Percentiles rank a stretch among this genome's conserved stretches.
phyloP scores from a whole-genome alignment of 306 rosid species.

The Ochetophila trinervis region DNA sequence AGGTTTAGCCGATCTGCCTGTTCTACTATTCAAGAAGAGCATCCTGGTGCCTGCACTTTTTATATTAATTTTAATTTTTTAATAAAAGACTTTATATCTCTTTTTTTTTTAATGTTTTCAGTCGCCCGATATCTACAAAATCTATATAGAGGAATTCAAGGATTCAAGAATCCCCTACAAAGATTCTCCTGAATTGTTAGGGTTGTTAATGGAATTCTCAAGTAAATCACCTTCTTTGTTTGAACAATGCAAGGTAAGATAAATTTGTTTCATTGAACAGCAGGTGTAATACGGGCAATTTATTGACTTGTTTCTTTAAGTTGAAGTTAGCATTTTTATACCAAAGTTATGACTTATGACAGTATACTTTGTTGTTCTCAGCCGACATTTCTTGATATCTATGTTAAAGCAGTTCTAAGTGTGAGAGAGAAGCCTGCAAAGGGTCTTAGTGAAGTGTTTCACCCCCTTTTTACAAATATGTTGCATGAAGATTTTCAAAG shows the following conservation, averaged over 20 bases:
- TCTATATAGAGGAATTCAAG: conserved; percentile 66
- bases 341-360: conserved; percentile 11
- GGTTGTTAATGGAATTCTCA: conserved; percentile 72
- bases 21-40: not conserved
- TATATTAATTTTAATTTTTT: conserved; percentile 10
- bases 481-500: conserved; percentile 77
- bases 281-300: conserved; percentile 2
- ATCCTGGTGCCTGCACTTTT: not conserved
- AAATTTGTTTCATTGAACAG: not conserved
- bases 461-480: conserved; percentile 66
- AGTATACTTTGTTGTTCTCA: conserved; percentile 32
- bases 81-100: not conserved
- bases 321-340: conserved; percentile 16
- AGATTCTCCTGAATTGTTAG: conserved; percentile 68
- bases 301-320: not conserved
- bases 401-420: conserved; percentile 70
- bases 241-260: conserved; percentile 64
- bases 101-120: conserved; percentile 27
- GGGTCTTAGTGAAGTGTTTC: conserved; percentile 77
- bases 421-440: conserved; percentile 77
- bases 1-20: conserved; percentile 46
- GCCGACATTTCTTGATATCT: conserved; percentile 83
- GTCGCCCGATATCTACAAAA: conserved; percentile 59
- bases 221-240: conserved; percentile 48
- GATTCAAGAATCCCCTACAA: conserved; percentile 57